Evolutionary conservation across 768 basidiomycete genomes (phyloP).

Genomic region (Boletus edulis): DNA sequence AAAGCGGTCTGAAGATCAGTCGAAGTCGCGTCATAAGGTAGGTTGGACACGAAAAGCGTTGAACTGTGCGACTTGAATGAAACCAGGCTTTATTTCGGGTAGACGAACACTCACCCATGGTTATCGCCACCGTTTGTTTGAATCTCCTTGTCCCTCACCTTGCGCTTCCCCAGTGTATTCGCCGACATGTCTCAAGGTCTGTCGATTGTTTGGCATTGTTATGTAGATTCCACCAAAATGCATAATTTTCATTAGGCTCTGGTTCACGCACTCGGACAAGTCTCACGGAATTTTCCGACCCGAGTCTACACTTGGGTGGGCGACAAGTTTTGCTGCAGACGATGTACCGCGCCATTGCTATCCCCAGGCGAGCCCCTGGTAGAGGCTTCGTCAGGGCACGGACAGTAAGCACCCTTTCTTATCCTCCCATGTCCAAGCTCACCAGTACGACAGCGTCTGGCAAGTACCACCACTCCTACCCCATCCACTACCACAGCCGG

Average conservation of each 20-base stretch:
- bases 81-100: not conserved
- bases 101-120: constrained; percentile 22
- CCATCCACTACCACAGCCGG: constrained; percentile 3
- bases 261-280: too few species aligned
- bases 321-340: constrained; percentile 5
- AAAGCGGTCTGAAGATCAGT: constrained; percentile 90
- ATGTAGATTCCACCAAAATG: not conserved
- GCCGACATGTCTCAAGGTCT: constrained; percentile 2
- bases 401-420: constrained; percentile 42
- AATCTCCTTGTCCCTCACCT: constrained; percentile 19
- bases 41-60: constrained; percentile 90
- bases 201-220: constrained; percentile 11
- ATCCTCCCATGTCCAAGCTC: not conserved
- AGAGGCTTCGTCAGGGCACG: constrained; percentile 51
- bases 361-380: constrained; percentile 49
- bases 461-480: constrained; percentile 49
- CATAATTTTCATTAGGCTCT: too few species aligned
- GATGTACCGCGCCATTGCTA: constrained; percentile 57
- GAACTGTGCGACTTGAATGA: constrained; percentile 42
- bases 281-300: constrained; percentile 12
- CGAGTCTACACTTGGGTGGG: too few species aligned
- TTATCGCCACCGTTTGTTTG: not conserved
- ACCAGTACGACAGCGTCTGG: constrained; percentile 47
- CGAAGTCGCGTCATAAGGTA: constrained; percentile 89
- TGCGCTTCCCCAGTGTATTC: constrained; percentile 27